Evolutionary conservation across 805 yeast genomes (phyloP).

Genomic region (Wickerhamiella shivajii): DNA sequence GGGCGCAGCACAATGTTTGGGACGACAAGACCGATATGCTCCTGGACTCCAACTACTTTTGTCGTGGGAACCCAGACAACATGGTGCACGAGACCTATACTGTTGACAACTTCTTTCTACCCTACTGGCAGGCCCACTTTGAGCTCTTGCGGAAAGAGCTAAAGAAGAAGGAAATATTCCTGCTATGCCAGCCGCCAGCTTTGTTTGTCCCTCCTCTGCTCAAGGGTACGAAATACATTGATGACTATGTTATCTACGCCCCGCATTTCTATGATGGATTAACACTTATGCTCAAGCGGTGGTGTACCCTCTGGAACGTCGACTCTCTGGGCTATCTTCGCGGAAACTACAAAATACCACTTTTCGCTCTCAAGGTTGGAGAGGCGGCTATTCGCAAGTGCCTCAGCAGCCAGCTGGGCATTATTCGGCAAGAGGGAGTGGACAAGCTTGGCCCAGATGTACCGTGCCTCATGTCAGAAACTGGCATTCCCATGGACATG

Average conservation of each 20-base stretch:
- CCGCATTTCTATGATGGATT: conserved; percentile 90
- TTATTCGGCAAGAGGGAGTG: conserved; percentile 46
- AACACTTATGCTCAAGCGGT: conserved; percentile 74
- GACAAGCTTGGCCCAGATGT: conserved; percentile 41
- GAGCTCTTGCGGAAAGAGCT: conserved; percentile 32
- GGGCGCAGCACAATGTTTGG: conserved; percentile 73
- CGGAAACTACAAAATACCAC: conserved; percentile 57
- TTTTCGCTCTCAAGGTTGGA: conserved; percentile 52
- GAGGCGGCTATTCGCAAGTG: conserved; percentile 59
- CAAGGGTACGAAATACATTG: conserved; percentile 39
- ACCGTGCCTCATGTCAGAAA: conserved; percentile 72
- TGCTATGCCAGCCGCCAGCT: conserved; percentile 72
- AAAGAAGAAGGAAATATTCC: conserved; percentile 31
- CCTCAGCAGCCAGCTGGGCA: conserved; percentile 47
- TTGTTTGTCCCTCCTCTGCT: conserved; percentile 60
- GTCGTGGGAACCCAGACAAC: conserved; percentile 14
- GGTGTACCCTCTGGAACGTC: conserved; percentile 70
- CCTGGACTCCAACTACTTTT: conserved; percentile 39
- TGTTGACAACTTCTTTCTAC: conserved; percentile 47
- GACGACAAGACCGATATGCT: conserved; percentile 20
- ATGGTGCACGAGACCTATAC: conserved; percentile 39
- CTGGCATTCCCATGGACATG: conserved; percentile 94
- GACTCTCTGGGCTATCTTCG: conserved; percentile 78
- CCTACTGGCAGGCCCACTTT: conserved; percentile 38
- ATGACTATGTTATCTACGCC: conserved; percentile 49